Evolutionary conservation across 495 filamentous ascomycete species (phyloP).

Genomic region (Penicillium fimorum): DNA sequence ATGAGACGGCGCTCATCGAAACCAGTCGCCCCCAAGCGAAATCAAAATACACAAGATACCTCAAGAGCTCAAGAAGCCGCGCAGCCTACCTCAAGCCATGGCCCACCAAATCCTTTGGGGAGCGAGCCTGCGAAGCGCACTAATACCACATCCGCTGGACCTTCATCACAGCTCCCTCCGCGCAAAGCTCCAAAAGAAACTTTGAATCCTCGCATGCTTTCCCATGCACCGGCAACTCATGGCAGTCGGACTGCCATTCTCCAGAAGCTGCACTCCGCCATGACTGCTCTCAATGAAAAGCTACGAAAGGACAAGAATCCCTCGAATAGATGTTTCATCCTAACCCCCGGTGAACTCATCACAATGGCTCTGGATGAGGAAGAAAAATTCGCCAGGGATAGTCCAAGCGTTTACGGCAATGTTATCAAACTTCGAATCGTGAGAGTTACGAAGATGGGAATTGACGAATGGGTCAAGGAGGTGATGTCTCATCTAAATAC

Average conservation of each 20-base stretch:
- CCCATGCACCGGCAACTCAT: constrained; percentile 68
- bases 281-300: constrained; percentile 65
- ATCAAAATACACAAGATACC: background rate
- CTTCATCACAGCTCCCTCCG: constrained; percentile 25
- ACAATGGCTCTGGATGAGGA: constrained; percentile 81
- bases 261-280: constrained; percentile 70
- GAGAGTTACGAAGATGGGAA: constrained; percentile 66
- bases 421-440: constrained; percentile 77
- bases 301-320: constrained; percentile 49
- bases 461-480: constrained; percentile 61
- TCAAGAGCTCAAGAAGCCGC: constrained; percentile 30
- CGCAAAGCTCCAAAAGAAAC: constrained; percentile 46
- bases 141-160: background rate
- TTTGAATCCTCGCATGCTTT: constrained; percentile 79
- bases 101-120: constrained; percentile 21
- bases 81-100: constrained; percentile 40
- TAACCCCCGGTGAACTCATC: constrained; percentile 70
- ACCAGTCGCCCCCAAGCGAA: background rate
- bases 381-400: constrained; percentile 67
- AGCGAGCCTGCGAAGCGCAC: constrained; percentile 16
- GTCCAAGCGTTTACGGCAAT: constrained; percentile 70
- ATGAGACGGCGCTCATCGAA: background rate
- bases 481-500: constrained; percentile 41
- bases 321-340: constrained; percentile 55
- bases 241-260: constrained; percentile 64